Base-by-base conservation (phyloP, 2,329 filamentous ascomycete species). In the Aureobasidium lini region DNA sequence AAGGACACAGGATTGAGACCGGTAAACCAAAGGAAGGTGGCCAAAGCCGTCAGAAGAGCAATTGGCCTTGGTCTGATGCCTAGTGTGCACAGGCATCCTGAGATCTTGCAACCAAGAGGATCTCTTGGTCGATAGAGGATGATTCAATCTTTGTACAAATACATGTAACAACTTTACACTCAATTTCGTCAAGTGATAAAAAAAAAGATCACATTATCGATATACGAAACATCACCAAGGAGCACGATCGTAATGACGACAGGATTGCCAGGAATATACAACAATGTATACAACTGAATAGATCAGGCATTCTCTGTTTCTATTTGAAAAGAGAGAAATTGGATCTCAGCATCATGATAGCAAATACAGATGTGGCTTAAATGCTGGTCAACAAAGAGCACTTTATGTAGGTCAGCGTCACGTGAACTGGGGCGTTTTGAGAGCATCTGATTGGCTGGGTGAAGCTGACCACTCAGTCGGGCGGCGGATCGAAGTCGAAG, bases 11-110 rank as follows among this genome's bases (percentile, higher is more conserved):
- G 90, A 13, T 78, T 99, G 62, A 83, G 90, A 60, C 88, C 89
- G 2, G 87, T 89, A 65, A 97, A 97, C 78, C 94, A 99, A 78
- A 83, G 94, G 66, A 91, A 88, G 76, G 85, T 99, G 70, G 89
- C 93, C 63, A 96, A 95, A 79, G 93, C 95, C 57, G 88, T 99
- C 67, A 81, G 94, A 65, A 83, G 94, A 66, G 87, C 89, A 18
- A 87, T 97, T 67, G 94, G 92, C 1, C 81, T 96, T 70, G 94
- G 94, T 15, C 78, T 97, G 62, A 91, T 97, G 81, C 94, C 94
- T 28, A 95, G 87, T 71, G 87, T 95, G 59, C 89, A 99, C 77
- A 79, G 80, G 65, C 94, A 99, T 76, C 94, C 94, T 3, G 89
- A 95, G 73, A 79, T 95, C 60, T 72, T 96, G 29, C 40, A 44